Evolutionary conservation across 805 yeast genomes (phyloP).

Genomic region (Metschnikowia anglica): DNA sequence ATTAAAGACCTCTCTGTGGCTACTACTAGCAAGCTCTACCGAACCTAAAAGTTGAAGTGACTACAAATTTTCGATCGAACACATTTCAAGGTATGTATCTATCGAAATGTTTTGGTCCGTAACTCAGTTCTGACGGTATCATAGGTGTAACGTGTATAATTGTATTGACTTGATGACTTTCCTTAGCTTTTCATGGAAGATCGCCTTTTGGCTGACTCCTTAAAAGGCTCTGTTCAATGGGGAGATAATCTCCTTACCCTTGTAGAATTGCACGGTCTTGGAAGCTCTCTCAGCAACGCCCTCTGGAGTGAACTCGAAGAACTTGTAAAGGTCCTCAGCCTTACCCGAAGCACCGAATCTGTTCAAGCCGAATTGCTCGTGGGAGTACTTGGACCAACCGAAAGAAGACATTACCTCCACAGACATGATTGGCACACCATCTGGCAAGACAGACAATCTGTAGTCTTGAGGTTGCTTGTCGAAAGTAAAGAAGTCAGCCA

Average conservation of each 20-base stretch:
- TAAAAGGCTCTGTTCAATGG: constrained; percentile 81
- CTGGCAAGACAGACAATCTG: constrained; percentile 85
- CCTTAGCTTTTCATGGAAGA: background rate
- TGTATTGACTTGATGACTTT: no score
- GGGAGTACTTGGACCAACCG: constrained; percentile 95
- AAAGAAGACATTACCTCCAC: constrained; percentile 89
- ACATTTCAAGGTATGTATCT: no score
- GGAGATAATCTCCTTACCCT: constrained; percentile 68
- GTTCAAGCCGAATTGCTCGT: constrained; percentile 93
- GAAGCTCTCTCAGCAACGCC: constrained; percentile 86
- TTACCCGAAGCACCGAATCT: constrained; percentile 97
- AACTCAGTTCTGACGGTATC: no score
- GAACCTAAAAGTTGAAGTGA: no score
- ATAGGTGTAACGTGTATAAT: no score
- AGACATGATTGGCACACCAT: constrained; percentile 88
- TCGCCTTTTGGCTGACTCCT: constrained; percentile 9
- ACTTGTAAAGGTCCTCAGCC: constrained; percentile 76
- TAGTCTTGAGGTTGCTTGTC: constrained; percentile 81
- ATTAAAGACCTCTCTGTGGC: no score
- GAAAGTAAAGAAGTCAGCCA: constrained; percentile 91
- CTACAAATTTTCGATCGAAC: no score
- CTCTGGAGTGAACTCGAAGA: constrained; percentile 88
- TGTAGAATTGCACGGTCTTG: constrained; percentile 77
- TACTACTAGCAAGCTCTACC: no score
- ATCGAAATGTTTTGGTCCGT: no score